Percentiles rank a stretch among this genome's conserved stretches.
Conservation (phyloP, 2,329 filamentous ascomycete species). For the Ophiostoma fasciatum region DNA sequence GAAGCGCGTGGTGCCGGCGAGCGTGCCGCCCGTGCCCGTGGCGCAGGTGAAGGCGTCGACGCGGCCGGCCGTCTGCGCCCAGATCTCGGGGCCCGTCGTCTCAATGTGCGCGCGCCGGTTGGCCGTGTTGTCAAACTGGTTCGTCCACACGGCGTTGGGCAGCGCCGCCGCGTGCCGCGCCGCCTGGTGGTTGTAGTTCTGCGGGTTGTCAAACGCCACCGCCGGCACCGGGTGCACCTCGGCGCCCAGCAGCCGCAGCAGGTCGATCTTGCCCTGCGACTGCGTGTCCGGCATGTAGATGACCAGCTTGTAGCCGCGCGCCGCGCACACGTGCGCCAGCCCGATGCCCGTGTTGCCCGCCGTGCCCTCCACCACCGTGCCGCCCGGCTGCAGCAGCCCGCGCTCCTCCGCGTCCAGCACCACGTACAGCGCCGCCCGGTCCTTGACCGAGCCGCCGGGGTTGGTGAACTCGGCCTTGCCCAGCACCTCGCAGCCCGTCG, state of each 20-base stretch:
- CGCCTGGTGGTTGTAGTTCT: conserved; percentile 98
- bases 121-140: conserved; percentile 95
- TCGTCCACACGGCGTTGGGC: conserved; percentile 91
- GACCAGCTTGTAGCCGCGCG: conserved; percentile 81
- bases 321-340: conserved; percentile 88
- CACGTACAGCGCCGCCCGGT: conserved; percentile 87
- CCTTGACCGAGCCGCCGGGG: conserved; percentile 90
- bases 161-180: conserved; percentile 72
- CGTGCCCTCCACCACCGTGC: conserved; percentile 92
- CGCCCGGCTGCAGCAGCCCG: conserved; percentile 58
- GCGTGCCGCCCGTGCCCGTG: conserved; percentile 81
- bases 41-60: conserved; percentile 92
- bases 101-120: conserved; percentile 91
- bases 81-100: conserved; percentile 95
- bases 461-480: conserved; percentile 99
- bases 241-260: conserved; percentile 77
- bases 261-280: conserved; percentile 93
- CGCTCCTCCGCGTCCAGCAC: conserved; percentile 86
- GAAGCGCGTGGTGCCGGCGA: conserved; percentile 78
- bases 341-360: conserved; percentile 97
- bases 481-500: conserved; percentile 86
- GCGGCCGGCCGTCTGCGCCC: conserved; percentile 74
- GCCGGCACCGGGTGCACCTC: conserved; percentile 94
- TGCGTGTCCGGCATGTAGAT: conserved; percentile 99
- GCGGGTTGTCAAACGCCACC: conserved; percentile 84